These are phyloP conservation scores for Panaeolus papilionaceus DNA, from an alignment of 768 basidiomycete genomes.

Conservation along the genomic window DNA sequence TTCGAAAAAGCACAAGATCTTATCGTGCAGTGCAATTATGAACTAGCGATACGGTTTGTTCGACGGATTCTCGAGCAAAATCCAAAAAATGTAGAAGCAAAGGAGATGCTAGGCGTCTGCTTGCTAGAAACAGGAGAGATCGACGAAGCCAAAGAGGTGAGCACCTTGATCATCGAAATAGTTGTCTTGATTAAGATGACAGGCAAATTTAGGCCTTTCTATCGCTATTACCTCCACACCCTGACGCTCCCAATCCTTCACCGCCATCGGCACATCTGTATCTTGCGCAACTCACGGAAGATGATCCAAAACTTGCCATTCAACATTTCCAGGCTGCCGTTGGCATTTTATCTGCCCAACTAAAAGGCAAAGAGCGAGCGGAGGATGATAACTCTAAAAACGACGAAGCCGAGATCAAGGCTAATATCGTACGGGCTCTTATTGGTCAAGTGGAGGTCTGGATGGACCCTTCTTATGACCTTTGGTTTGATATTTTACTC, in stretches of 20 bases:
- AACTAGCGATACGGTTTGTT: slow-evolving; percentile 77
- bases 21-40: slow-evolving; percentile 84
- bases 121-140: slow-evolving; percentile 83
- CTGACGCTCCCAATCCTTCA: slow-evolving; percentile 62
- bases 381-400: slow-evolving; percentile 40
- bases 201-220: slow-evolving; percentile 60
- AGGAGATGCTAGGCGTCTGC: slow-evolving; percentile 81
- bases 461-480: slow-evolving; percentile 91
- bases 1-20: slow-evolving; percentile 83
- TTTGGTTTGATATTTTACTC: slow-evolving; percentile 64
- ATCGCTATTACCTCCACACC: slow-evolving; percentile 63
- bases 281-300: slow-evolving; percentile 84
- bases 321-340: slow-evolving; percentile 83
- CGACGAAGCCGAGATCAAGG: slow-evolving; percentile 66
- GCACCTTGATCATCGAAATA: slow-evolving; percentile 7
- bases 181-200: slow-evolving; percentile 12
- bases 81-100: slow-evolving; percentile 67
- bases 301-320: slow-evolving; percentile 76
- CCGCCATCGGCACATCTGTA: slow-evolving; percentile 87
- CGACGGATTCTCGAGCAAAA: slow-evolving; percentile 70
- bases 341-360: slow-evolving; percentile 66
- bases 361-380: slow-evolving; percentile 78
- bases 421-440: slow-evolving; percentile 77
- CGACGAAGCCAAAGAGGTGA: slow-evolving; percentile 72
- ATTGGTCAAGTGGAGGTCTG: slow-evolving; percentile 94